These are phyloP conservation scores for Guyanaporus albipodus DNA, from an alignment of 768 basidiomycete genomes.

Conservation along the genomic window DNA sequence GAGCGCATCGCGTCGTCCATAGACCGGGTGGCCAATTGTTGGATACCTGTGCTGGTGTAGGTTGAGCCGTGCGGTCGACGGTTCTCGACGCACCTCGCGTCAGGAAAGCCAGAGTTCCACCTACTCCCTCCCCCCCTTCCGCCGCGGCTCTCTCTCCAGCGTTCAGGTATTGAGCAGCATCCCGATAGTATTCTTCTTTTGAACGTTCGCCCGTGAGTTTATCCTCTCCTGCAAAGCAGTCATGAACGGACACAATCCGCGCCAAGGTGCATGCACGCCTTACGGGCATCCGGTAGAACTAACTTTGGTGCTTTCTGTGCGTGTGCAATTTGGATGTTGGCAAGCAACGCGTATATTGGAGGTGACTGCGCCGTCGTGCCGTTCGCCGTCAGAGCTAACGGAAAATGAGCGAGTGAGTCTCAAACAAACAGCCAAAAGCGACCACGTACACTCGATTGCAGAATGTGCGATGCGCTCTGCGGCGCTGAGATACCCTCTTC, in stretches of 20 bases:
- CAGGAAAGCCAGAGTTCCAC: constrained; percentile 56
- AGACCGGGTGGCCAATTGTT: constrained; percentile 73
- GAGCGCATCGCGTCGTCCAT: constrained; percentile 80
- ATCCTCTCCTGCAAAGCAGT: constrained; percentile 52
- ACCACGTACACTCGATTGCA: constrained; percentile 61
- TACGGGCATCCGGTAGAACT: constrained; percentile 68
- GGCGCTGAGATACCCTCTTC: constrained; percentile 65
- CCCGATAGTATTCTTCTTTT: constrained; percentile 65
- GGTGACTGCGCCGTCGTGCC: constrained; percentile 50
- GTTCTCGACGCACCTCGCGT: constrained; percentile 52
- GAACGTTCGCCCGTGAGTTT: constrained; percentile 52
- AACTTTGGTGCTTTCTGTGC: constrained; percentile 84
- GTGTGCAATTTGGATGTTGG: constrained; percentile 78
- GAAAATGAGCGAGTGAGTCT: constrained; percentile 5
- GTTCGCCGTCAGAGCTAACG: constrained; percentile 50
- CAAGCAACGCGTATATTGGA: constrained; percentile 77
- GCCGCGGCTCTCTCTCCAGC: constrained; percentile 48
- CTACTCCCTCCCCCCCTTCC: constrained; percentile 57
- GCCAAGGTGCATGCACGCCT: constrained; percentile 27
- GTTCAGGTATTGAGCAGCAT: constrained; percentile 69
- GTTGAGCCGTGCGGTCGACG: not conserved
- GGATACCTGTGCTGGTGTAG: constrained; percentile 52
- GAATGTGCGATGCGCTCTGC: constrained; percentile 72
- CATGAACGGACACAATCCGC: not conserved
- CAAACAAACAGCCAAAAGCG: not conserved